A percentile compares a stretch with the other conserved stretches of the same genome.
Evolutionary conservation across 2,329 filamentous ascomycete species (phyloP).

Genomic region (Hypomyces rosellus): DNA sequence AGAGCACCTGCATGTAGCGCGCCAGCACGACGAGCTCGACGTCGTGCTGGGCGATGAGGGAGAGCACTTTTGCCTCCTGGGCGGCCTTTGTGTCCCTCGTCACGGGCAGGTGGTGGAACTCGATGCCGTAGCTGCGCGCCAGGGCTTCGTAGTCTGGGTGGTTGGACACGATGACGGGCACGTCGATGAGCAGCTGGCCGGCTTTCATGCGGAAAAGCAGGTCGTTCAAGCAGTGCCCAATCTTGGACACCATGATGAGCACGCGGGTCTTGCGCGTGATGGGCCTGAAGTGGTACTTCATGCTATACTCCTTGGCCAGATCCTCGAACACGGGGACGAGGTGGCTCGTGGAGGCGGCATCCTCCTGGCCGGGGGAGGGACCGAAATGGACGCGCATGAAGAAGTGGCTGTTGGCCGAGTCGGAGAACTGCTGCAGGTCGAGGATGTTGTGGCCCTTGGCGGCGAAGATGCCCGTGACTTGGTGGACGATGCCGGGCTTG

Average conservation of each 20-base stretch:
- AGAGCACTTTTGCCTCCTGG: conserved; percentile 66
- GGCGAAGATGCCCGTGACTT: conserved; percentile 72
- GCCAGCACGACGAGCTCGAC: conserved; percentile 77
- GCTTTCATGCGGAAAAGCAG: conserved; percentile 73
- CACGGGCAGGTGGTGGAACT: conserved; percentile 76
- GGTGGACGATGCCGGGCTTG: conserved; percentile 77
- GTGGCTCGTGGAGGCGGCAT: conserved; percentile 37
- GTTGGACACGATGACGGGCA: conserved; percentile 69
- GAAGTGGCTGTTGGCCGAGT: conserved; percentile 66
- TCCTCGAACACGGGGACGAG: conserved; percentile 51
- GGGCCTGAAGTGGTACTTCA: conserved; percentile 66
- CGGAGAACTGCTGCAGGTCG: conserved; percentile 79
- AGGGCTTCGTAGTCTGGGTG: conserved; percentile 67
- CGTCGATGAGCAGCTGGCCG: conserved; percentile 65
- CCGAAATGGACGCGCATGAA: conserved; percentile 87
- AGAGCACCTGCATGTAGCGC: conserved; percentile 83
- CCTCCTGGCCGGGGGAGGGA: conserved; percentile 39
- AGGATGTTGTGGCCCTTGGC: conserved; percentile 71
- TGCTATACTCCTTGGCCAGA: conserved; percentile 55
- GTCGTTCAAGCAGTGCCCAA: conserved; percentile 80
- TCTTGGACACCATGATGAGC: conserved; percentile 86
- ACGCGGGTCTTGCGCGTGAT: conserved; percentile 65
- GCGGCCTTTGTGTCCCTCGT: conserved; percentile 68
- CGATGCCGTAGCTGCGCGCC: conserved; percentile 66
- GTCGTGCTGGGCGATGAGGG: conserved; percentile 60